Evolutionary conservation across 129 eudicot species (phyloP), one percentile per base, ranked within the genome.

Genomic region (Rutidosis leptorrhynchoides): DNA sequence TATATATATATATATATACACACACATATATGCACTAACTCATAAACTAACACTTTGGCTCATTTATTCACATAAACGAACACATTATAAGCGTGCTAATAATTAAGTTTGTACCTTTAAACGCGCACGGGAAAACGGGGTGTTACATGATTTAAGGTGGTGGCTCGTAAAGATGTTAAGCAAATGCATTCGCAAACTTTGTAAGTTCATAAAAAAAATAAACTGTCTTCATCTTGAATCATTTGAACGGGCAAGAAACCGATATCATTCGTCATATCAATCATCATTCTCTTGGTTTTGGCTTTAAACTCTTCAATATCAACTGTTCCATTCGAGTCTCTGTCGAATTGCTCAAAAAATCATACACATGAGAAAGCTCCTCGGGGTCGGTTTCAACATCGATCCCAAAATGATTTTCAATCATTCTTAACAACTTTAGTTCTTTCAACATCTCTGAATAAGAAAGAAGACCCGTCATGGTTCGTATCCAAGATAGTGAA

Each of bases 211-310:
- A 7, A 82, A 58, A 48, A n/a, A n/a, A n/a, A n/a, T n/a, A 73
- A 79, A 68, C 86, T 74, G 24, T 74, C 83, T 43, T 83, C 71
- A 61, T 83, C 88, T 12, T 80, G 63, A 37, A 74, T 80, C 88
- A 83, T 83, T 37, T 79, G 88, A 40, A 83, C 73, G 7, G 85
- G 88, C 71, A 77, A 69, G 67, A 77, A 76, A 5, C 88, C 88
- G 2, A 83, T 76, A 40, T 82, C 80, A 30, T 80, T 71, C 2
- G 88, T 85, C 77, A 83, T 78, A 29, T 70, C 88, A n/a, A 76
- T 29, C 88, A 83, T 79, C 78, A 80, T 83, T 68, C 79, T 62
- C 51, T 77, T 83, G 1, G 75, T 83, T 73, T 83, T 85, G 17
- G 79, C 80, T 65, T 80, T 77, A 49, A 77, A 79, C 73, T 83